Conservation (phyloP, 1,284 basidiomycete species). For the Caloboletus firmus region DNA sequence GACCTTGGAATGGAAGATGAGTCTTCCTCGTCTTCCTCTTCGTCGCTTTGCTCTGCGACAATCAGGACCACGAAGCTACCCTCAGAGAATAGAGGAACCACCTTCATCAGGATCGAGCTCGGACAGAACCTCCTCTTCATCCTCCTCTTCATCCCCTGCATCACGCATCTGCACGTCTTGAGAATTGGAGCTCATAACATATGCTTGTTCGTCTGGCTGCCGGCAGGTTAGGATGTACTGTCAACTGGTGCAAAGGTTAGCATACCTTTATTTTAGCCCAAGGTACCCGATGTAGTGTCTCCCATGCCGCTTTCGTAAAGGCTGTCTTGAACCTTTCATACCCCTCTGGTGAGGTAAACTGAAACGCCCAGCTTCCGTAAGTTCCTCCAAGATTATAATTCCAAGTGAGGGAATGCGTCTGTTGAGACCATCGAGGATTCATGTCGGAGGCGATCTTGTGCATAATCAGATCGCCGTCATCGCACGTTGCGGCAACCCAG, state of each 20-base stretch:
- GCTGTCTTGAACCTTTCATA: slow-evolving; percentile 67
- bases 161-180: slow-evolving; percentile 89
- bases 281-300: slow-evolving; percentile 71
- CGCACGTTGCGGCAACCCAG: slow-evolving; percentile 62
- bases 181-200: slow-evolving; percentile 65
- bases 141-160: slow-evolving; percentile 67
- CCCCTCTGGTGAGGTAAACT: slow-evolving; percentile 59
- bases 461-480: slow-evolving; percentile 52
- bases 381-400: slow-evolving; percentile 66
- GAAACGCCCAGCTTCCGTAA: slow-evolving; percentile 82
- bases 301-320: slow-evolving; percentile 80
- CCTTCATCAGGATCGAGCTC: slow-evolving; percentile 62
- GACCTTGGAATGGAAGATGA: slow-evolving; percentile 40
- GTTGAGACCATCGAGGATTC: slow-evolving; percentile 71
- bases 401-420: slow-evolving; percentile 80
- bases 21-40: slow-evolving; percentile 57
- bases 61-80: slow-evolving; percentile 11
- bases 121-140: slow-evolving; percentile 71
- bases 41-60: slow-evolving; percentile 47
- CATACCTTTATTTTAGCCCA: slow-evolving; percentile 86
- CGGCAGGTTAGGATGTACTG: not conserved
- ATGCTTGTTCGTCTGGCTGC: slow-evolving; percentile 75
- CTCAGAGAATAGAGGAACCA: slow-evolving; percentile 21
- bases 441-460: slow-evolving; percentile 69
- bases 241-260: not conserved